A percentile compares a stretch with the other conserved stretches of the same genome.
phyloP scores from a whole-genome alignment of 192 early-diverging fungal genomes.

The Lobosporangium transversale region DNA sequence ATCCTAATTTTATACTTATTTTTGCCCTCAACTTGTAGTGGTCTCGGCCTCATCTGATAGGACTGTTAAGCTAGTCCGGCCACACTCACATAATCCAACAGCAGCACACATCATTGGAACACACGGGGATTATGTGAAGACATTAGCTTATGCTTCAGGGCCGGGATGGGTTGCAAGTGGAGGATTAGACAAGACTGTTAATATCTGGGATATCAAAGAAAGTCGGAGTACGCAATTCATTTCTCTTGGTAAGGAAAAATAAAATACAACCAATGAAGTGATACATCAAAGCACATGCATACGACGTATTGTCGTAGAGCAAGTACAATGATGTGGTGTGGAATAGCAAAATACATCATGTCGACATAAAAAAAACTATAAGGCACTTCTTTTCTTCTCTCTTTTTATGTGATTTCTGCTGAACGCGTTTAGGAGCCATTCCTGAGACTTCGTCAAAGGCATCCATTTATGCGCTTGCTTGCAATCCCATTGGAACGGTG shows the following conservation, averaged over 20 bases:
- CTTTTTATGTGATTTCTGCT: neutral
- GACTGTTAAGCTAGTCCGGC: conserved; percentile 82
- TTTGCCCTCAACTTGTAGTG: conserved; percentile 53
- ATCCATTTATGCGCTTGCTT: conserved; percentile 90
- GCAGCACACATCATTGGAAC: conserved; percentile 74
- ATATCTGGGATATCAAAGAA: conserved; percentile 90
- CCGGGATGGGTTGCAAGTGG: conserved; percentile 87
- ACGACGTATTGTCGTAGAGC: neutral
- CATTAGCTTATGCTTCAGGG: conserved; percentile 79
- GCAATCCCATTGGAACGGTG: conserved; percentile 79
- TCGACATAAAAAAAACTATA: too few relatives aligned
- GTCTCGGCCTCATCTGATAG: conserved; percentile 93
- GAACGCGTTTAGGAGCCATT: conserved; percentile 36
- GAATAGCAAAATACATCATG: too few relatives aligned
- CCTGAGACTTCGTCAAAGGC: conserved; percentile 67
- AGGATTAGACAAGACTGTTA: conserved; percentile 88
- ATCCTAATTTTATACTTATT: too few relatives aligned
- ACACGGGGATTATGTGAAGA: conserved; percentile 94
- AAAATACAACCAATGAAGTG: too few relatives aligned
- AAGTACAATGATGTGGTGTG: too few relatives aligned
- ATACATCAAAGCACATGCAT: too few relatives aligned
- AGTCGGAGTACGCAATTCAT: conserved; percentile 57
- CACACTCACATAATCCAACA: conserved; percentile 61
- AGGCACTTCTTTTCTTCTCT: neutral
- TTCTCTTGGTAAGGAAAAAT: conserved; percentile 51